Conservation (phyloP, 139 green algal species). For the Penium margaritaceum region DNA sequence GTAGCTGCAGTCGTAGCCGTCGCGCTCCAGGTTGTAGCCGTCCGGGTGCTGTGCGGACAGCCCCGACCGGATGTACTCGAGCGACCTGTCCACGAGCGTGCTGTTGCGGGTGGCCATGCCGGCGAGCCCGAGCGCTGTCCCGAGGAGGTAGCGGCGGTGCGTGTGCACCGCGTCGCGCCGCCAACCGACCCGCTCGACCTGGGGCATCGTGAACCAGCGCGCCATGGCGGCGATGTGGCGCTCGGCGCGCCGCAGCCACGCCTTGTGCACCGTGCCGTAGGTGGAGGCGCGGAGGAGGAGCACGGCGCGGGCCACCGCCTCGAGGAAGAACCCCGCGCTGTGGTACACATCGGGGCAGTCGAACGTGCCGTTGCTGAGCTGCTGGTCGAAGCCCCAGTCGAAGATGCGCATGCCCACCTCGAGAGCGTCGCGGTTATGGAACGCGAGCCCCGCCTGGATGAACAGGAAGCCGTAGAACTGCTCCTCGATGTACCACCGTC, state of each 20-base stretch:
- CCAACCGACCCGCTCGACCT: not conserved
- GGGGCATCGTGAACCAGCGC: not conserved
- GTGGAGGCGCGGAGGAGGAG: not conserved
- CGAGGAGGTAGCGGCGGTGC: not conserved
- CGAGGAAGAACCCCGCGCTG: conserved; percentile 6
- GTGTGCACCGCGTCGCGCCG: not conserved
- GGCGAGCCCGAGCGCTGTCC: not conserved
- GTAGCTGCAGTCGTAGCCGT: conserved; percentile 5
- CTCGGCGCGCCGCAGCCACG: not conserved
- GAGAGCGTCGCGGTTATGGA: not conserved
- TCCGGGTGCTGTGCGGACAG: not conserved
- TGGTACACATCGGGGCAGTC: conserved; percentile 9
- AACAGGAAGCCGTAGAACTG: conserved; percentile 6
- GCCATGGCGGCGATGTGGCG: not conserved
- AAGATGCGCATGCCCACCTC: not conserved
- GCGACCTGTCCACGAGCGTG: not conserved
- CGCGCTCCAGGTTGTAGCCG: not conserved
- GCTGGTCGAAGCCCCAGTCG: conserved; percentile 4
- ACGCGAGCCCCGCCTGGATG: not conserved
- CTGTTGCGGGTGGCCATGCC: not conserved
- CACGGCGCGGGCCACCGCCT: not conserved
- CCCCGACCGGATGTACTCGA: not conserved
- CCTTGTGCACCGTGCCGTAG: not conserved
- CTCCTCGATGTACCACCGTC: not conserved
- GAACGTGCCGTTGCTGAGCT: not conserved